Evolutionary conservation across 2,329 filamentous ascomycete species (phyloP).

Genomic region (Blastomyces parvus): DNA sequence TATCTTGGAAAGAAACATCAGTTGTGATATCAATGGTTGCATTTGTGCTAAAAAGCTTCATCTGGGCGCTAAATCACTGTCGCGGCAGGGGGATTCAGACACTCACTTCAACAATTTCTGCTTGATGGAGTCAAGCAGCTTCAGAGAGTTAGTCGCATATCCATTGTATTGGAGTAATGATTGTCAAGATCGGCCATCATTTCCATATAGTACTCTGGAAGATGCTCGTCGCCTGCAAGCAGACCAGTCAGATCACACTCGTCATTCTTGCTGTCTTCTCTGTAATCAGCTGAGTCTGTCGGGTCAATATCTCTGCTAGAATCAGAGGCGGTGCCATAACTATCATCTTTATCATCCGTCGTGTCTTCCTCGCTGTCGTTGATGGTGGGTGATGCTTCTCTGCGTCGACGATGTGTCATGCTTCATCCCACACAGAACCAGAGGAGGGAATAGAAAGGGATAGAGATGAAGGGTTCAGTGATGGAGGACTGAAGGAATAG

Average conservation of each 20-base stretch:
- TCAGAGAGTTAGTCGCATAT: slow-evolving; percentile 3
- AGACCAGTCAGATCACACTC: slow-evolving; percentile 8
- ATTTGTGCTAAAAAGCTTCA: too few relatives aligned
- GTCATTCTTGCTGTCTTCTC: not conserved
- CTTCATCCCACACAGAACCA: not conserved
- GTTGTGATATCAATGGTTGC: too few relatives aligned
- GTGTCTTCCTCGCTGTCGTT: not conserved
- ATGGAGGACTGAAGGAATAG: not conserved
- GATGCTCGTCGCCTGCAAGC: slow-evolving; percentile 7
- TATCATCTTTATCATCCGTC: not conserved
- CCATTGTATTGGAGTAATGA: not conserved
- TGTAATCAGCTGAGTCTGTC: slow-evolving; percentile 11
- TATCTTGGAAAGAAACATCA: too few relatives aligned
- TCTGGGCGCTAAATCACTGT: too few relatives aligned
- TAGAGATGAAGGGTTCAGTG: not conserved
- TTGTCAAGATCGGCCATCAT: not conserved
- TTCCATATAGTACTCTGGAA: slow-evolving; percentile 7
- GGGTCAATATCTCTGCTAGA: not conserved
- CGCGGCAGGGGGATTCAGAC: not conserved
- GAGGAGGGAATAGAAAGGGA: not conserved
- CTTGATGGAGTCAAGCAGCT: slow-evolving; percentile 8
- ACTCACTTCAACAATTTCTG: slow-evolving; percentile 8
- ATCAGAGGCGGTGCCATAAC: not conserved
- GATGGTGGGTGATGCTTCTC: not conserved
- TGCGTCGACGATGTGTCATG: not conserved